These are phyloP conservation scores for Domatiomyces catenatus DNA, from an alignment of 2,329 filamentous ascomycete genomes.

Conservation along the genomic window DNA sequence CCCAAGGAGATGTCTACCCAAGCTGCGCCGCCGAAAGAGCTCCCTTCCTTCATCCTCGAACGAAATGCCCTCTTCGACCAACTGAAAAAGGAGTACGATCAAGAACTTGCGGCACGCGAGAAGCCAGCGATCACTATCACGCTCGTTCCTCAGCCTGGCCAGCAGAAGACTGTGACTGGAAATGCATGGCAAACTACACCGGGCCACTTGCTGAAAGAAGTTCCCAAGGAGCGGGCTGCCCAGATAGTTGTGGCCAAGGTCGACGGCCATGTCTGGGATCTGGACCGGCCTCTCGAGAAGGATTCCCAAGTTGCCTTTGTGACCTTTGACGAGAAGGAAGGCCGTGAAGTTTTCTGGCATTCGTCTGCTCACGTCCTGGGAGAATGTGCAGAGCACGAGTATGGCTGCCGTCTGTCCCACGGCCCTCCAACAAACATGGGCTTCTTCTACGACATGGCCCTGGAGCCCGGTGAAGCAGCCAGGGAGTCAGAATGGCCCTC, in stretches of 20 bases:
- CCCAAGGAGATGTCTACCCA: constrained; percentile 17
- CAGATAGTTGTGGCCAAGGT: constrained; percentile 69
- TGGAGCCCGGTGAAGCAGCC: constrained; percentile 54
- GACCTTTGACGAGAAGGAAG: constrained; percentile 60
- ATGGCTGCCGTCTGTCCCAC: constrained; percentile 82
- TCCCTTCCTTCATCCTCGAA: constrained; percentile 65
- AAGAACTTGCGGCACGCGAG: constrained; percentile 46
- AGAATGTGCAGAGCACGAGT: constrained; percentile 79
- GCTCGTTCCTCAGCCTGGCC: constrained; percentile 29
- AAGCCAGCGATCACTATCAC: constrained; percentile 35
- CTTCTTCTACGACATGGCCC: constrained; percentile 95
- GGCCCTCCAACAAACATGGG: constrained; percentile 82
- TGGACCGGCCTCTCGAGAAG: constrained; percentile 76
- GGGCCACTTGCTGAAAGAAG: constrained; percentile 58
- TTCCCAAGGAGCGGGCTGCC: constrained; percentile 74
- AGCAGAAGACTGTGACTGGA: constrained; percentile 35
- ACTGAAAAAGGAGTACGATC: constrained; percentile 69
- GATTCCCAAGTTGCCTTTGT: constrained; percentile 74
- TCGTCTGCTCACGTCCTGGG: constrained; percentile 91
- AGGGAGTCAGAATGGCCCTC: constrained; percentile 67
- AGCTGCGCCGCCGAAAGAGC: constrained; percentile 23
- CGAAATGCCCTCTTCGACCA: constrained; percentile 78
- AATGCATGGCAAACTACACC: constrained; percentile 89
- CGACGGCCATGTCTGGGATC: constrained; percentile 79
- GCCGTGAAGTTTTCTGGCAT: constrained; percentile 96